Base-by-base conservation (phyloP, 2,329 filamentous ascomycete genomes). In the Teratosphaeria viscida region DNA sequence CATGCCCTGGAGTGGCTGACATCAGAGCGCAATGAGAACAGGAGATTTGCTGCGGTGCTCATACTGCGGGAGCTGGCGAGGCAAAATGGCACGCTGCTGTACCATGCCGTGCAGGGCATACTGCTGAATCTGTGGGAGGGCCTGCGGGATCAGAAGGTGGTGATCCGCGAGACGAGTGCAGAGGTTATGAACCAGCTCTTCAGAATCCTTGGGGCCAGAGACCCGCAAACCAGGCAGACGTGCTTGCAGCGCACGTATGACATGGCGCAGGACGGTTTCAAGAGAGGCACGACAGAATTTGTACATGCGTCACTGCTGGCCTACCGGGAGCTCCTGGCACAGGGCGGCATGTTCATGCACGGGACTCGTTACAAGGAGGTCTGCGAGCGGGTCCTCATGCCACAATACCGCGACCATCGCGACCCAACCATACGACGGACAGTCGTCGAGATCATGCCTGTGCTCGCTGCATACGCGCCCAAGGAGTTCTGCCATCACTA, bases 291-390 rank as follows among this genome's bases (percentile, higher is more conserved):
- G 19, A 82, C 95, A 58, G 94, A 99, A 73, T 88, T 86, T 61
- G 87, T 95, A 52, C 95, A 99, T 71, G 94, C 90, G n/a, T 96
- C 92, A 1, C 81, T 99, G 49, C 81, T 99, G 23, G 91, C 95
- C 1, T 82, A 97, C 68, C 95, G 92, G 73, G 92, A 97, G 75
- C 82, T 99, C 55, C 84, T 99, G 19, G 85, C 94, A 63, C 92
- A 96, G 72, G 94, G 94, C 57, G 92, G 91, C 67, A 99, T 99
- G 92, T 99, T 95, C 74, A 97, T 99, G 94, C 91, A 96, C 69
- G 89, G 92, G 47, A 85, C 92, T 49, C 75, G 76, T 71, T 99
- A 97, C 74, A 85, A 87, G 60, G 90, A 95, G 67, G 87, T 90
- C 11, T 97, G 92, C 72, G 94, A 99, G 63, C 92, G 94, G 63